Evolutionary conservation across 139 green algal species (phyloP).

Genomic region (Picochlorum sp.): DNA sequence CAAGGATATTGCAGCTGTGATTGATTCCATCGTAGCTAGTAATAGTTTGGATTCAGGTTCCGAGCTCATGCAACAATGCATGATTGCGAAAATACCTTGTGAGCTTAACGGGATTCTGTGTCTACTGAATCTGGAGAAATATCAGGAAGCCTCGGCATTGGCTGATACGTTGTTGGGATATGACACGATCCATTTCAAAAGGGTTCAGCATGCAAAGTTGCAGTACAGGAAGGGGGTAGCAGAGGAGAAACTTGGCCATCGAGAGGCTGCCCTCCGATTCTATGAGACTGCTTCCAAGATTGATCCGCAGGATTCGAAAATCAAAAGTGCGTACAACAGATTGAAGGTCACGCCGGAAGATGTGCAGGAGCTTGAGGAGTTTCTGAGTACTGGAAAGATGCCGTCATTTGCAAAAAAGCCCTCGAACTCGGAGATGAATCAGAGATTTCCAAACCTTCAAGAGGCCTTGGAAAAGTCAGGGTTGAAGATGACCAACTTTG

Average conservation of each 20-base stretch:
- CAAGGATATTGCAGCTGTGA: not conserved
- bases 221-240: not conserved
- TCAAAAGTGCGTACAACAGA: not conserved
- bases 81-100: not conserved
- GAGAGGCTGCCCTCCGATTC: not conserved
- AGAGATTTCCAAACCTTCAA: not conserved
- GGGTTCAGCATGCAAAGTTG: constrained; percentile 1
- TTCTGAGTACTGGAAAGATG: not conserved
- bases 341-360: not conserved
- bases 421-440: not conserved
- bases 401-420: not conserved
- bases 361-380: not conserved
- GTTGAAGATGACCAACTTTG: not conserved
- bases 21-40: not conserved
- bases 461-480: not conserved
- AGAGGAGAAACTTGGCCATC: not conserved
- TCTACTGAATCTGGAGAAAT: not conserved
- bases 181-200: not conserved
- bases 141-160: not conserved
- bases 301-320: not conserved
- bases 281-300: not conserved
- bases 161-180: not conserved
- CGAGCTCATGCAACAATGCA: not conserved
- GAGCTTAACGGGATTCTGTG: not conserved
- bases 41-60: not conserved